Conservation (phyloP, 2,329 filamentous ascomycete species). For the Penicillium nordicum region DNA sequence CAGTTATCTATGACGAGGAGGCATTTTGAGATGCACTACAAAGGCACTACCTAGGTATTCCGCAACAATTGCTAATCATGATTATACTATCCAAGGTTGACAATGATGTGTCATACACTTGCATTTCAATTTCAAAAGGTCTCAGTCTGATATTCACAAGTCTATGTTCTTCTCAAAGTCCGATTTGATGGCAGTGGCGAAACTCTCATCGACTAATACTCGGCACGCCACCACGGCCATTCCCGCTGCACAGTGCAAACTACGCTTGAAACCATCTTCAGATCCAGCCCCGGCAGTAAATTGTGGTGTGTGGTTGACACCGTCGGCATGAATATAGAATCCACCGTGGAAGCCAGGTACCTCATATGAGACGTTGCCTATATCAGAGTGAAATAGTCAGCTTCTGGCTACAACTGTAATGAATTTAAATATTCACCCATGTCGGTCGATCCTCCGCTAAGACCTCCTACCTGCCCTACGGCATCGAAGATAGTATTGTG, state of each 20-base stretch:
- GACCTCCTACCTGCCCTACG: slow-evolving; percentile 12
- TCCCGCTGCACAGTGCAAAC: slow-evolving; percentile 16
- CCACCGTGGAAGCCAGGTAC: slow-evolving; percentile 20
- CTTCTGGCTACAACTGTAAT: background rate
- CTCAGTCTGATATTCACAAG: background rate
- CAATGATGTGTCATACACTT: background rate
- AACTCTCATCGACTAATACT: slow-evolving; percentile 11
- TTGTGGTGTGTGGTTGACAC: slow-evolving; percentile 17
- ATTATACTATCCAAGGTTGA: background rate
- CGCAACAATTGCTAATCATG: background rate
- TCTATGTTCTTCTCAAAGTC: slow-evolving; percentile 8
- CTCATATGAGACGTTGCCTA: slow-evolving; percentile 18
- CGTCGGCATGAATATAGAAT: slow-evolving; percentile 16
- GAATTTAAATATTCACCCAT: slow-evolving; percentile 20
- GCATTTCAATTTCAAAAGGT: background rate
- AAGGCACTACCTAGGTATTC: background rate
- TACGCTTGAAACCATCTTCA: slow-evolving; percentile 11
- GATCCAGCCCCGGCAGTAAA: slow-evolving; percentile 17
- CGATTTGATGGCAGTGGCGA: slow-evolving; percentile 8
- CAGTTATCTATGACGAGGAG: background rate
- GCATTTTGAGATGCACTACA: background rate
- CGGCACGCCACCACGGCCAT: slow-evolving; percentile 19
- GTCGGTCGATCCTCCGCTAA: slow-evolving; percentile 28
- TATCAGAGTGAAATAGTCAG: background rate
- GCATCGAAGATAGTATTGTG: slow-evolving; percentile 24